Base-by-base conservation (phyloP, 441 rosid genomes). In the Aquilaria agallochum region DNA sequence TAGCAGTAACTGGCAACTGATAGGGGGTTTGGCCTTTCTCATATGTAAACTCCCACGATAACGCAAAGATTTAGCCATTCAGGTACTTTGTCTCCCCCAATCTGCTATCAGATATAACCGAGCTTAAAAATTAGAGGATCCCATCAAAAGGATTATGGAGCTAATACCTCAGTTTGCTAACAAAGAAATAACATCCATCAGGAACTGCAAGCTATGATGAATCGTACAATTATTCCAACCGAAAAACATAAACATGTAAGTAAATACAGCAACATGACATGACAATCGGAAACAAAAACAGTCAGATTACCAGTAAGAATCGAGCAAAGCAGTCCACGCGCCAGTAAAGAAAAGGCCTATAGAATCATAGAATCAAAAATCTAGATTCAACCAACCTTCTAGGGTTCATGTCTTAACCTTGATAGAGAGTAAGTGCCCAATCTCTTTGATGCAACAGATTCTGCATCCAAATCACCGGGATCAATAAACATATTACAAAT, bases 301-400 rank as follows among this genome's bases (percentile, higher is more conserved):
- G 30, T 50, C 9, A 52, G 20, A 56, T 27, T 50, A 20, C 44
- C 14, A 50, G 46, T 58, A 60, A 58, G 42, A 58, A 58, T 14
- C 13, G 9, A 56, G n/a, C 11, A 50, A 30, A 13, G 50, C 44
- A 27, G 8, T 36, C 30, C 58, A 52, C 44, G 57, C 58, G 31
- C 66, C 27, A 47, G 33, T 34, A 20, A n/a, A 31, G 49, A 55
- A 69, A 30, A 48, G 59, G 31, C 13, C 34, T 27, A 14, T 9
- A 47, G 9, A 9, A 33, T 52, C 45, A 20, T 34, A 5, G 11
- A 36, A 14, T 58, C 15, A 14, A 8, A 5, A 47, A 48, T 9
- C 33, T 12, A 42, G n/a, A 73, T 46, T 14, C 51, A 76, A 70
- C 84, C 63, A 53, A 86, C 92, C 89, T 80, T 74, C 89, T 81